Evolutionary conservation across 805 yeast species (phyloP), one percentile per base, ranked within the genome.

Genomic region (Teunomyces funiuensis): DNA sequence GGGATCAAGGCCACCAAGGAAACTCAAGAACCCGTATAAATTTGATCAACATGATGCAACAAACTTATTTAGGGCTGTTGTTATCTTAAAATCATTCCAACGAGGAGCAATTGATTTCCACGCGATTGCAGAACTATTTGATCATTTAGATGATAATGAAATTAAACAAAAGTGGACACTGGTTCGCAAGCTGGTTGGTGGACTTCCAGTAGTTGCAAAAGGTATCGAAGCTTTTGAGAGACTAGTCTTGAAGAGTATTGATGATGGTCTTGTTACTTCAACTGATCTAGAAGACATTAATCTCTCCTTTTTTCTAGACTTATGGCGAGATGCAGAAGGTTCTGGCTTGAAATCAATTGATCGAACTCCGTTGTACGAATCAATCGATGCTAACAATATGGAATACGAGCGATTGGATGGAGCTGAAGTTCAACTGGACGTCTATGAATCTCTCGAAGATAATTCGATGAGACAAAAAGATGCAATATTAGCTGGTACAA

Each of bases 391-490:
- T 11, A 85, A 83, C 54, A 62, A 60, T 22, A 59, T 62, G 15
- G 73, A 66, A 18, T 79, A 75, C 49, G 64, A 66, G 0, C 69
- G 79, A 40, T 59, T 66, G 1, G 66, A 65, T 6, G 61, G 62
- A 14, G 28, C 51, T 5, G 57, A 50, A 11, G 46, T 46, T 3
- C 40, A 39, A 42, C 47, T 18, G 20, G 47, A 54, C 13, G 50
- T 60, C 20, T 64, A 54, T 23, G 80, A 77, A 17, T 69, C 76
- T 19, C 65, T 71, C 38, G 80, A 73, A 31, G 77, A 74, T 38
- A 71, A 76, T 20, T 83, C 95, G 1, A 80, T 86, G 83, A 66
- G 83, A 40, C 88, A 83, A 51, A 77, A 85, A 40, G 90, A 86
- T 50, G 75, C 75, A 8, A 63, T 71, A 19, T 60, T 82, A 37